phyloP scores from a whole-genome alignment of 176 grass and related monocot genomes.

The Luzula sylvatica region DNA sequence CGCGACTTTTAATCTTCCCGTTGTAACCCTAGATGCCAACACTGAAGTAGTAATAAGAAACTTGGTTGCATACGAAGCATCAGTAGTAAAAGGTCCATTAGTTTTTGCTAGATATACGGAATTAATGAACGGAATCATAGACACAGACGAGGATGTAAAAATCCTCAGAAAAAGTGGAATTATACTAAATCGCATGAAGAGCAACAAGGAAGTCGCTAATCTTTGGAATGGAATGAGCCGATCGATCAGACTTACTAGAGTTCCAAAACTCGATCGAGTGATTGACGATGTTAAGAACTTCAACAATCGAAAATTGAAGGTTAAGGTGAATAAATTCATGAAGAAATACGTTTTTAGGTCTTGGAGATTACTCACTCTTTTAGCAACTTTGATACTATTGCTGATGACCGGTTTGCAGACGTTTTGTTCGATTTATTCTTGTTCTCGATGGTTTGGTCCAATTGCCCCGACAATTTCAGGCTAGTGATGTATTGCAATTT shows the following conservation, averaged over 20 bases:
- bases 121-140: slow-evolving; percentile 79
- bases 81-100: slow-evolving; percentile 38
- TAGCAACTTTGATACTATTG: slow-evolving; percentile 51
- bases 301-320: slow-evolving; percentile 43
- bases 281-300: slow-evolving; percentile 53
- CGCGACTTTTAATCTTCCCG: slow-evolving; percentile 40
- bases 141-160: slow-evolving; percentile 51
- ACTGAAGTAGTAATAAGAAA: slow-evolving; percentile 54
- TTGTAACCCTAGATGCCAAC: slow-evolving; percentile 45
- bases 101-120: slow-evolving; percentile 66
- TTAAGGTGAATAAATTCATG: slow-evolving; percentile 55
- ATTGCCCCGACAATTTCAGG: slow-evolving; percentile 4
- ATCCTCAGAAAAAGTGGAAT: slow-evolving; percentile 43
- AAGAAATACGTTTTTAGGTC: slow-evolving; percentile 68
- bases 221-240: slow-evolving; percentile 66
- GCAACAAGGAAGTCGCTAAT: slow-evolving; percentile 41
- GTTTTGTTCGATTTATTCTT: slow-evolving; percentile 69
- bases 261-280: slow-evolving; percentile 35
- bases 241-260: slow-evolving; percentile 49
- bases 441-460: slow-evolving; percentile 51
- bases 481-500: no score
- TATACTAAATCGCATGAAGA: slow-evolving; percentile 71
- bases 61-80: slow-evolving; percentile 61
- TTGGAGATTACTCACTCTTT: slow-evolving; percentile 62
- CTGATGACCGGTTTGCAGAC: slow-evolving; percentile 60